Evolutionary conservation across 257 asterid genomes (phyloP).

Genomic region (Solanum rostratum): DNA sequence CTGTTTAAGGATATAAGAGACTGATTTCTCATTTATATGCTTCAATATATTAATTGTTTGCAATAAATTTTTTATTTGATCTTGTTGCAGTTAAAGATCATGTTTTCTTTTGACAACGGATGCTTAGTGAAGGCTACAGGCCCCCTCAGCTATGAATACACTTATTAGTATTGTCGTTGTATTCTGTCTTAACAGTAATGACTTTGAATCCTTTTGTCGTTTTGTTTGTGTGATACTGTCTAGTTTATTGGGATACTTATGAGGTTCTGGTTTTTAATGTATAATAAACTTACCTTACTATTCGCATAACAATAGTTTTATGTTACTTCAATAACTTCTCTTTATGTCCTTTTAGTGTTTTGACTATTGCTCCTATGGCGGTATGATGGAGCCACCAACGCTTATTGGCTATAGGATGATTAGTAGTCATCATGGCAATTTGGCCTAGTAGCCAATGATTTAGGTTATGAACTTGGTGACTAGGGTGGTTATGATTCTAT

Average conservation of each 20-base stretch:
- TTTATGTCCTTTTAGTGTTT: not conserved
- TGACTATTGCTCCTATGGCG: not conserved
- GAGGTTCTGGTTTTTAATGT: slow-evolving; percentile 27
- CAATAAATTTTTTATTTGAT: not conserved
- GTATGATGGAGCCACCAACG: no score
- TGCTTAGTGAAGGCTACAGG: slow-evolving; percentile 12
- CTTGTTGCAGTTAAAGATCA: slow-evolving; percentile 17
- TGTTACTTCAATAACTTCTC: not conserved
- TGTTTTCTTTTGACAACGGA: not conserved
- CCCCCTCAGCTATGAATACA: slow-evolving; percentile 6
- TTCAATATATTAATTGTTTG: not conserved
- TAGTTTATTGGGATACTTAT: slow-evolving; percentile 15
- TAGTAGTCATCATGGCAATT: no score
- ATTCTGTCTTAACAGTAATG: no score
- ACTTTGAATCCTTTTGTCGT: not conserved
- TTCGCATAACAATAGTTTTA: not conserved
- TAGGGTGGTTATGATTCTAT: no score
- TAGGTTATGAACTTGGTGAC: no score
- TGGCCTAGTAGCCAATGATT: no score
- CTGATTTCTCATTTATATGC: not conserved
- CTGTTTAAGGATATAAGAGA: not conserved
- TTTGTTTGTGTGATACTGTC: slow-evolving; percentile 18
- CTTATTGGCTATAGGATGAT: no score
- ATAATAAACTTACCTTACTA: slow-evolving; percentile 6
- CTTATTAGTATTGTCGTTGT: not conserved